These are phyloP conservation scores for Nigrograna mackinnonii DNA, from an alignment of 2,329 filamentous ascomycete species.

Conservation along the genomic window DNA sequence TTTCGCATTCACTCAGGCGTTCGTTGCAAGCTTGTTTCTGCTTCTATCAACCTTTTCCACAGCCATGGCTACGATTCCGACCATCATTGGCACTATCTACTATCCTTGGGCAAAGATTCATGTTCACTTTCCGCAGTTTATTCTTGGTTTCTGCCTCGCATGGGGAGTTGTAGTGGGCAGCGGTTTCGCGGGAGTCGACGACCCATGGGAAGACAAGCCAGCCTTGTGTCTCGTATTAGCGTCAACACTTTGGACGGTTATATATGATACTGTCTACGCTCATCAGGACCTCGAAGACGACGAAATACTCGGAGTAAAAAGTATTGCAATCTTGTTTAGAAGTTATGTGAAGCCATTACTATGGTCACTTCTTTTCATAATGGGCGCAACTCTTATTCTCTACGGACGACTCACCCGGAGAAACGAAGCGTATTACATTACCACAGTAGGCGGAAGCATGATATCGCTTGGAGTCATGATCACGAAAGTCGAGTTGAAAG, in stretches of 20 bases:
- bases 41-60: constrained; percentile 44
- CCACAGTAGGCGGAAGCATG: background rate
- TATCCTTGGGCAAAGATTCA: constrained; percentile 58
- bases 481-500: background rate
- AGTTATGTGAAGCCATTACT: constrained; percentile 1
- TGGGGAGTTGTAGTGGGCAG: background rate
- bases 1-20: constrained; percentile 42
- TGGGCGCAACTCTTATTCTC: background rate
- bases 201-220: background rate
- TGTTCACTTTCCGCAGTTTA: constrained; percentile 56
- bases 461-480: background rate
- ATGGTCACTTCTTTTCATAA: background rate
- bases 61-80: constrained; percentile 48
- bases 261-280: background rate
- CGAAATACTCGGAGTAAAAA: background rate
- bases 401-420: background rate
- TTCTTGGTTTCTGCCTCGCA: constrained; percentile 45
- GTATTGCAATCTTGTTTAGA: background rate
- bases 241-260: background rate
- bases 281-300: background rate
- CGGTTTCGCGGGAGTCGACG: background rate
- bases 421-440: background rate
- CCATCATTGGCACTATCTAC: constrained; percentile 46
- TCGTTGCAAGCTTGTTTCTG: constrained; percentile 13
- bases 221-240: background rate